Evolutionary conservation across 192 early-diverging fungal genomes (phyloP), one percentile per base, ranked within the genome.

Genomic region (Coemansia sp.): DNA sequence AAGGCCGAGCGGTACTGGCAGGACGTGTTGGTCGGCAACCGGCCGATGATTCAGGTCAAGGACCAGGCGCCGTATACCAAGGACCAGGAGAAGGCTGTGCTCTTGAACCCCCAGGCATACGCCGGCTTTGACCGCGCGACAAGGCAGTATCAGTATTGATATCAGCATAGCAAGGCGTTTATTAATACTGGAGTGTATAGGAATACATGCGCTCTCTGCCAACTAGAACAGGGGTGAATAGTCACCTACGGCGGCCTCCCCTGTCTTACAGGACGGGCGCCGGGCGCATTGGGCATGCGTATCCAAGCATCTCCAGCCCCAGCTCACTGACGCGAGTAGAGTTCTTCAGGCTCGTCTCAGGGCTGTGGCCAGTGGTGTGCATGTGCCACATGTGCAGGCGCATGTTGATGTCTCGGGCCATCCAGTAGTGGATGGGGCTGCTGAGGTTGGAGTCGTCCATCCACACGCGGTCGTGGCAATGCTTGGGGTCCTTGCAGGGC

Each of bases 301-400:
- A 72, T 22, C 68, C 68, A 7, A 72, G 54, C 68, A 65, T 72
- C 50, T 72, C 68, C 7, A 64, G 53, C 50, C 61, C 61, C 4
- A 60, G 44, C 50, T 72, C 62, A 2, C 42, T 34, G 10, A 46
- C 61, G 3, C 57, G 52, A 0, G 68, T 72, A 38, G 36, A 40
- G 54, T 64, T 72, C 37, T 60, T 64, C 22, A 64, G 57, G 3
- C 38, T 30, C 19, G 34, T 44, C 17, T 60, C 46, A 9, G 51
- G 2, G 18, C 32, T 44, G 5, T 35, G 25, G 28, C 44, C 42
- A 18, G 38, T 48, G 43, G 14, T 57, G 50, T 57, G 62, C 56
- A 65, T 40, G 19, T 72, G 62, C 69, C 69, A 72, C 62, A 72
- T 19, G 22, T 61, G 56, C 47, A 72, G 19, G 13, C 69, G 56